These are phyloP conservation scores for Mycena epipterygia DNA, from an alignment of 768 basidiomycete genomes.

Conservation along the genomic window DNA sequence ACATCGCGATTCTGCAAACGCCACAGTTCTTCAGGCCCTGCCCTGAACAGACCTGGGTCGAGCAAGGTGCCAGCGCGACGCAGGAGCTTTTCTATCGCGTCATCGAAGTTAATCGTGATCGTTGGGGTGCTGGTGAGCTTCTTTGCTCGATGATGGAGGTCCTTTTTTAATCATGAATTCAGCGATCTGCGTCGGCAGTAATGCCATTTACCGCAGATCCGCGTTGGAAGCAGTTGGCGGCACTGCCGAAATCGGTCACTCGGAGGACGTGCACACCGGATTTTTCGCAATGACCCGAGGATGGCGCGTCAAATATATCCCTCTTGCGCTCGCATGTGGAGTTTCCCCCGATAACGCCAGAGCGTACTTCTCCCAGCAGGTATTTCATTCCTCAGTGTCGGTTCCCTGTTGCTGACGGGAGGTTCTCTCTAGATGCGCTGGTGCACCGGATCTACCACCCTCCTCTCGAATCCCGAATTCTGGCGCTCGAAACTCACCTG, in stretches of 20 bases:
- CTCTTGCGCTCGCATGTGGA: constrained; percentile 45
- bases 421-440: constrained; percentile 1
- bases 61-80: constrained; percentile 44
- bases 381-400: constrained; percentile 25
- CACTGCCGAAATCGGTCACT: constrained; percentile 43
- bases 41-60: constrained; percentile 44
- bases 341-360: constrained; percentile 44
- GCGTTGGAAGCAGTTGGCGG: constrained; percentile 44
- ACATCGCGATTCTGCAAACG: constrained; percentile 46
- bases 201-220: constrained; percentile 43
- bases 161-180: neutral
- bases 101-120: constrained; percentile 45
- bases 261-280: constrained; percentile 46
- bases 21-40: constrained; percentile 46
- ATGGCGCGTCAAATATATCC: constrained; percentile 45
- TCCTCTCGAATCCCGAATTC: no score
- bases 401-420: neutral
- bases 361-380: constrained; percentile 47
- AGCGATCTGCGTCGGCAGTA: constrained; percentile 45
- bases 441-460: no score
- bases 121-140: constrained; percentile 37
- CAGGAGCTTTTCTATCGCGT: constrained; percentile 45
- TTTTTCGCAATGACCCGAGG: constrained; percentile 45
- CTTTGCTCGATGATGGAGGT: neutral
- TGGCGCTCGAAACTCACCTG: no score